Evolutionary conservation across 257 asterid species (phyloP).

Genomic region (Plectranthus barbatus): DNA sequence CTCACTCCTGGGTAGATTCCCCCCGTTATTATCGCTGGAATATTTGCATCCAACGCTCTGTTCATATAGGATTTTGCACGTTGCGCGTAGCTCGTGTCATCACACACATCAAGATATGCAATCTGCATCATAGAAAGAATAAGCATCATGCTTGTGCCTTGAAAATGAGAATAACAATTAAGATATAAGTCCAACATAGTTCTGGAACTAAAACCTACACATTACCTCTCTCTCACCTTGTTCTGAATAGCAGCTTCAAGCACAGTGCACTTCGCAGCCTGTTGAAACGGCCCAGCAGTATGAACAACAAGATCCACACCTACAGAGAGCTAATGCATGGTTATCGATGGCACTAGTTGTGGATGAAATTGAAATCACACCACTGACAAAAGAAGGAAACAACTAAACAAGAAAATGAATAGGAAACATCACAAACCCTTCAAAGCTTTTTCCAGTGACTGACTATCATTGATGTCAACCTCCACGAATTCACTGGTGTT

Average conservation of each 20-base stretch:
- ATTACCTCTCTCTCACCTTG: constrained; percentile 94
- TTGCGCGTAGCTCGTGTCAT: constrained; percentile 67
- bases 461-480: constrained; percentile 53
- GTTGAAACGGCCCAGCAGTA: constrained; percentile 97
- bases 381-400: neutral
- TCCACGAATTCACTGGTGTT: constrained; percentile 49
- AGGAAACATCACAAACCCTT: constrained; percentile 33
- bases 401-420: neutral
- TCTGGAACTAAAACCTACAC: constrained; percentile 11
- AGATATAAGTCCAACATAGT: neutral
- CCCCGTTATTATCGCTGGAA: constrained; percentile 88
- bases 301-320: constrained; percentile 89
- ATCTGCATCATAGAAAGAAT: constrained; percentile 39
- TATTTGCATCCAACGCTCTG: constrained; percentile 55
- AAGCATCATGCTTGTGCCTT: neutral
- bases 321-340: constrained; percentile 26
- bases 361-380: neutral
- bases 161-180: neutral
- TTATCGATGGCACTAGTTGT: neutral
- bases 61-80: constrained; percentile 80
- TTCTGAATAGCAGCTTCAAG: constrained; percentile 90
- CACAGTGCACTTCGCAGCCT: constrained; percentile 59
- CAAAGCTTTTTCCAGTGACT: constrained; percentile 48
- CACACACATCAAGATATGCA: constrained; percentile 92
- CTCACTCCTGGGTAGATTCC: constrained; percentile 99